These are phyloP conservation scores for Chaetomium fimeti DNA, from an alignment of 495 filamentous ascomycete genomes.

Conservation along the genomic window DNA sequence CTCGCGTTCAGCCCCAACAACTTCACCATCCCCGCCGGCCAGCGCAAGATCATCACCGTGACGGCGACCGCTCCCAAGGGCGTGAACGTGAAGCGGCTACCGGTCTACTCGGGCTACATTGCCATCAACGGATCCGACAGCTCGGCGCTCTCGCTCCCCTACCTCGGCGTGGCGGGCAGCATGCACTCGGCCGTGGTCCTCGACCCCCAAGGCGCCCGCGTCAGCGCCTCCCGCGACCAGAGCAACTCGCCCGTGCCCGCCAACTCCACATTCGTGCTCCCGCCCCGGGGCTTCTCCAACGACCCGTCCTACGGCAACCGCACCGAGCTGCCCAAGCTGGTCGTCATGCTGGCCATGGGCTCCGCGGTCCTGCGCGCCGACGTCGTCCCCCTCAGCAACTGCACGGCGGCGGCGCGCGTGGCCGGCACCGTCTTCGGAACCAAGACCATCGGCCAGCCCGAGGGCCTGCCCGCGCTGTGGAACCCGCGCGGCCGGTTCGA, in stretches of 20 bases:
- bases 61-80: conserved; percentile 42
- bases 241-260: conserved; percentile 33
- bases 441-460: conserved; percentile 38
- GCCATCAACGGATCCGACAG: conserved; percentile 51
- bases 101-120: conserved; percentile 55
- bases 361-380: conserved; percentile 46
- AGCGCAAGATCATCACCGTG: conserved; percentile 43
- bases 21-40: conserved; percentile 41
- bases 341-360: conserved; percentile 44
- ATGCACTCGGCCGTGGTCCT: conserved; percentile 43
- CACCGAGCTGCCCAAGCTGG: conserved; percentile 32
- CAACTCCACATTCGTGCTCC: conserved; percentile 44
- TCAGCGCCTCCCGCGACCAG: conserved; percentile 39
- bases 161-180: conserved; percentile 51
- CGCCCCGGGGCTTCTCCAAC: conserved; percentile 36
- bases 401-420: conserved; percentile 28
- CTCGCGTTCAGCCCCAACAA: conserved; percentile 34
- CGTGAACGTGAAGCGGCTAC: conserved; percentile 44
- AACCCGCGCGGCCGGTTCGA: conserved; percentile 40
- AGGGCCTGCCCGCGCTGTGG: conserved; percentile 41
- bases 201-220: conserved; percentile 33
- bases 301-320: conserved; percentile 36
- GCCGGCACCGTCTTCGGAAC: conserved; percentile 37
- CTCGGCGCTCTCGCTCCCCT: conserved; percentile 49
- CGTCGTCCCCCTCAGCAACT: conserved; percentile 39